A percentile compares a stretch with the other conserved stretches of the same genome.
Conservation (phyloP, 2,329 filamentous ascomycete genomes). For the Aspergillus costaricaensis region DNA sequence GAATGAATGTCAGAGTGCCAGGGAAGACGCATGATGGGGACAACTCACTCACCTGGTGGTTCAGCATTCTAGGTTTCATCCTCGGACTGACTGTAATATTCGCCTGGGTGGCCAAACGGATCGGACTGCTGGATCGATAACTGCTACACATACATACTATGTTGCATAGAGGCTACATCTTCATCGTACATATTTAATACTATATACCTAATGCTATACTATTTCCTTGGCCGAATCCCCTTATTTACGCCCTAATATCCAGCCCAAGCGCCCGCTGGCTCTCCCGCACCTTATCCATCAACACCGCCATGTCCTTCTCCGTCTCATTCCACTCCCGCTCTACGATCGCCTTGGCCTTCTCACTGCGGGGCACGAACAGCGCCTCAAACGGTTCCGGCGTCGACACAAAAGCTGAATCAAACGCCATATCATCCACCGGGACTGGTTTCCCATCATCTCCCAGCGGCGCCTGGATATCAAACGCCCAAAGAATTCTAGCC, state of each 20-base stretch:
- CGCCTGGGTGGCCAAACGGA: constrained; percentile 36
- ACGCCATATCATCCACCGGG: constrained; percentile 26
- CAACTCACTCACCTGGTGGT: constrained; percentile 41
- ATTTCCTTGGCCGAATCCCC: too few relatives aligned
- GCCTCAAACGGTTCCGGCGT: constrained; percentile 30
- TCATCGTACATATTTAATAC: too few relatives aligned
- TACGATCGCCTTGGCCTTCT: constrained; percentile 21
- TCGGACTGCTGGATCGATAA: constrained; percentile 14
- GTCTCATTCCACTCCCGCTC: constrained; percentile 21
- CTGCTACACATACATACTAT: background rate
- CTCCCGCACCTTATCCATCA: constrained; percentile 18
- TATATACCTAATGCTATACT: background rate
- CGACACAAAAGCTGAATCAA: constrained; percentile 25
- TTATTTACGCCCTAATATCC: constrained; percentile 2
- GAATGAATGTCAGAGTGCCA: constrained; percentile 48
- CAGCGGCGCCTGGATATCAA: constrained; percentile 18
- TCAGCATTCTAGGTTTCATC: constrained; percentile 44
- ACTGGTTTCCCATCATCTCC: constrained; percentile 25
- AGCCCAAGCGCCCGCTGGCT: constrained; percentile 14
- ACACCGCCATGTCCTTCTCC: constrained; percentile 22
- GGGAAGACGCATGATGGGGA: constrained; percentile 24
- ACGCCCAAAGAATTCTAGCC: constrained; percentile 55
- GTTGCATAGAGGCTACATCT: too few relatives aligned
- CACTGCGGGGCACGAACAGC: constrained; percentile 28
- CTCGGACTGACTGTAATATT: constrained; percentile 31